Percentiles rank a stretch among this genome's conserved stretches.
Conservation (phyloP, 495 filamentous ascomycete genomes). For the Clavariopsis aquatica region DNA sequence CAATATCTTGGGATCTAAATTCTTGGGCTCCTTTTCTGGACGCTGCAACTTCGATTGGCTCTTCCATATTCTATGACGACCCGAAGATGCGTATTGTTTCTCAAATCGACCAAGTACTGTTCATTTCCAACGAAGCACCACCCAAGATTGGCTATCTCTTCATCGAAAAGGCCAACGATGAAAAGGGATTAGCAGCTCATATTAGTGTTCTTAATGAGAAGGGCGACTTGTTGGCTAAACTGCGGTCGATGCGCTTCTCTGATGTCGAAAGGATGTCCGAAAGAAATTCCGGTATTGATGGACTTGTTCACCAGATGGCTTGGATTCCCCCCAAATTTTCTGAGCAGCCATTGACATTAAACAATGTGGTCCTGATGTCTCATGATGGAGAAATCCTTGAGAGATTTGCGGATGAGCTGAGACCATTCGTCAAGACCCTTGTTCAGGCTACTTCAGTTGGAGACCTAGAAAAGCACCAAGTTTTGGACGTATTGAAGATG, state of each 20-base stretch:
- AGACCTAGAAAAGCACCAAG: not conserved
- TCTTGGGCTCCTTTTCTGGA: constrained; percentile 54
- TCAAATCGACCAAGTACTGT: constrained; percentile 22
- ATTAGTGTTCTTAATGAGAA: constrained; percentile 37
- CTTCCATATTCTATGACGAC: constrained; percentile 48
- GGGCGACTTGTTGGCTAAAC: constrained; percentile 41
- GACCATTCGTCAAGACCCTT: not conserved
- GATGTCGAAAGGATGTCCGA: constrained; percentile 42
- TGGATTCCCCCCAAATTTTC: not conserved
- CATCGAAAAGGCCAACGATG: constrained; percentile 30
- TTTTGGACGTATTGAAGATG: not conserved
- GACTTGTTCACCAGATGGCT: not conserved
- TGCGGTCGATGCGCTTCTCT: constrained; percentile 47
- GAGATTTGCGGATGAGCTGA: not conserved
- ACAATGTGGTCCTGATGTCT: not conserved
- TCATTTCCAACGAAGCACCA: constrained; percentile 25
- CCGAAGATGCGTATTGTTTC: constrained; percentile 47
- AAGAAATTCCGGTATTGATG: not conserved
- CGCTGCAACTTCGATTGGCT: constrained; percentile 52
- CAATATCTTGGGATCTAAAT: constrained; percentile 38
- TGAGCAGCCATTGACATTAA: not conserved
- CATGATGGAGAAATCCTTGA: not conserved
- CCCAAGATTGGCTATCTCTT: constrained; percentile 41
- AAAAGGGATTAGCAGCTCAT: constrained; percentile 11
- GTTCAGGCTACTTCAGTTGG: not conserved